Evolutionary conservation across 805 yeast genomes (phyloP), one percentile per base, ranked within the genome.

Genomic region (Helenozyma baotianmanensis): DNA sequence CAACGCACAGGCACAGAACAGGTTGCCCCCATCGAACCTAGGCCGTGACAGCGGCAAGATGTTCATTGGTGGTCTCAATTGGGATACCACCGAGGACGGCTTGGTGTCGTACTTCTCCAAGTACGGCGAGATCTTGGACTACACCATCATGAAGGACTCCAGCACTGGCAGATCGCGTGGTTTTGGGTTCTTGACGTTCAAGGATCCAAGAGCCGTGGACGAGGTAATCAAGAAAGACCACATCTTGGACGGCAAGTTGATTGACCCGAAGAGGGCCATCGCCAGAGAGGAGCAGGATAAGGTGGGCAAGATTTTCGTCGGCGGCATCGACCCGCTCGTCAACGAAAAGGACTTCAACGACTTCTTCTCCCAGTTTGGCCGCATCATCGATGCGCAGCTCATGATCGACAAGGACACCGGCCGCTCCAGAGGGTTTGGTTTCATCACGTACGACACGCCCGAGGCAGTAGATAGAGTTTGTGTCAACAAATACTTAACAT

Each of bases 381-480:
- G 78, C 25, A 89, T 90, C 38, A 83, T 90, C 49, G 97, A 92
- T 61, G 95, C 96, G 31, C 97, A 89, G 63, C 74, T 90, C 47
- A 90, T 90, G 98, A 76, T 90, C 47, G 97, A 90, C 60, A 92
- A 90, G 62, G 97, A 89, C 58, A 85, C 97, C 4, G 97, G 97
- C 39, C 78, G 95, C 53, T 87, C 96, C 2, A 77, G 97, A 65
- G 98, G 98, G 16, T 90, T 88, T 59, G 98, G 98, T 1, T 90
- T 90, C 59, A 88, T 90, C 43, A 90, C 98, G 10, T 90, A 83
- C 62, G 97, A 90, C 53, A 77, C 94, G 13, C 94, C 95, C 14
- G 89, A 82, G 28, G 96, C 96, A 11, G 96, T 90, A 27, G 97
- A 89, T 51, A 72, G 79, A 47, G 95, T 86, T 35, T 80, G 92